phyloP scores from a whole-genome alignment of 345 rosid genomes.

The Cardamine chenopodiifolia region DNA sequence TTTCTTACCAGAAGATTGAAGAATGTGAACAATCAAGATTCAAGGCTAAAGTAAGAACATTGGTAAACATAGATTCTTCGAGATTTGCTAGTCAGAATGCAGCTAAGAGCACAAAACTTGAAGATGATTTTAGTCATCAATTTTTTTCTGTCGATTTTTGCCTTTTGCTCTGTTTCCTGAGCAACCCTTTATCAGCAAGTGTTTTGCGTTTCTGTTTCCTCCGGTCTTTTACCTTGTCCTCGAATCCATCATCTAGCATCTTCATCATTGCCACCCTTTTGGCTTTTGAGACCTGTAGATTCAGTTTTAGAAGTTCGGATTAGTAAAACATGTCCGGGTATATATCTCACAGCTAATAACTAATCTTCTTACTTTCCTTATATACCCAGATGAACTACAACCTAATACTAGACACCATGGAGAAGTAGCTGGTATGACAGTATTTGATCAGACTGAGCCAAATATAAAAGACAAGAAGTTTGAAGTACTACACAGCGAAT shows the following conservation, averaged over 20 bases:
- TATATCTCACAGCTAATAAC: neutral
- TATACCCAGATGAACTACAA: constrained; percentile 6
- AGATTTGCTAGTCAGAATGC: constrained; percentile 16
- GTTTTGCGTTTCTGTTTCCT: constrained; percentile 67
- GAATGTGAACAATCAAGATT: constrained; percentile 8
- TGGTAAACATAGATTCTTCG: constrained; percentile 12
- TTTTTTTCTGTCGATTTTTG: constrained; percentile 36
- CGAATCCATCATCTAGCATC: constrained; percentile 86
- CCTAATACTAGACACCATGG: constrained; percentile 1
- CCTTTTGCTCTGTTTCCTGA: constrained; percentile 48
- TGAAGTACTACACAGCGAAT: neutral
- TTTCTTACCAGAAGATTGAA: neutral
- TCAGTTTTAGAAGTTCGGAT: neutral
- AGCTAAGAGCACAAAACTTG: constrained; percentile 28
- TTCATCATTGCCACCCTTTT: constrained; percentile 86
- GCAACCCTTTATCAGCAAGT: constrained; percentile 63
- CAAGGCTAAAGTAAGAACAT: constrained; percentile 1
- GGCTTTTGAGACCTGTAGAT: constrained; percentile 79
- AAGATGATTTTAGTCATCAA: constrained; percentile 37
- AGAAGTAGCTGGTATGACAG: constrained; percentile 5
- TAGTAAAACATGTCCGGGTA: constrained; percentile 2
- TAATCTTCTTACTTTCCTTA: neutral
- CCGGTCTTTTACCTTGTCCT: constrained; percentile 74
- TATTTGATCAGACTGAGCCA: constrained; percentile 4
- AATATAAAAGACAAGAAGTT: neutral